Percentiles rank a stretch among this genome's conserved stretches.
These are phyloP conservation scores for Phoma sp. DNA, from an alignment of 2,329 filamentous ascomycete genomes.

Conservation along the genomic window DNA sequence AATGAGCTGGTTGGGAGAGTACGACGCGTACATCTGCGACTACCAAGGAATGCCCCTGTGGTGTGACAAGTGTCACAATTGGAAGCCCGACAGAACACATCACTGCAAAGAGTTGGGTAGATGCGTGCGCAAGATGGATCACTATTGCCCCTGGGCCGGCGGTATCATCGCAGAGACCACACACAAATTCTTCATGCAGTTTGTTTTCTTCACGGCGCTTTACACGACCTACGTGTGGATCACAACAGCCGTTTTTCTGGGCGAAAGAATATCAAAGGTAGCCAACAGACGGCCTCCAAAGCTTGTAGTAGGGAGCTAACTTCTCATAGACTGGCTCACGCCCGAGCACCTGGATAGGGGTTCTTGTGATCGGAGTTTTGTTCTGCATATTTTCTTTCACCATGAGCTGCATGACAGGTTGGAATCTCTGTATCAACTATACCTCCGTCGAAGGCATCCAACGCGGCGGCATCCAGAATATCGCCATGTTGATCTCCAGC, in stretches of 20 bases:
- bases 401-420: constrained; percentile 76
- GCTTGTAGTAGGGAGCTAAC: not conserved
- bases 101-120: constrained; percentile 82
- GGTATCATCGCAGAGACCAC: constrained; percentile 85
- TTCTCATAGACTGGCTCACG: constrained; percentile 24
- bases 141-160: constrained; percentile 96
- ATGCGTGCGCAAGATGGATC: constrained; percentile 90
- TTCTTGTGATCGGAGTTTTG: constrained; percentile 69
- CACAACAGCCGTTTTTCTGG: constrained; percentile 68
- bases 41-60: constrained; percentile 79
- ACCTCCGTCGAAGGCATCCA: constrained; percentile 83
- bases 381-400: constrained; percentile 81
- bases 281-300: constrained; percentile 19
- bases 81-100: constrained; percentile 87
- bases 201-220: constrained; percentile 73
- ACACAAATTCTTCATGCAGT: constrained; percentile 93
- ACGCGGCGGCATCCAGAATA: constrained; percentile 66
- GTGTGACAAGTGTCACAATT: constrained; percentile 83
- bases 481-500: constrained; percentile 68
- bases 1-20: constrained; percentile 69
- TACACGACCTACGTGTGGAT: constrained; percentile 71
- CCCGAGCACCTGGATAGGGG: constrained; percentile 62
- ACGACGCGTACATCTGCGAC: constrained; percentile 84
- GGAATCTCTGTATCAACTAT: constrained; percentile 73
- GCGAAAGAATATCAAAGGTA: constrained; percentile 58